Evolutionary conservation across 2,329 filamentous ascomycete species (phyloP).

Genomic region (Triangularia verruculosa): DNA sequence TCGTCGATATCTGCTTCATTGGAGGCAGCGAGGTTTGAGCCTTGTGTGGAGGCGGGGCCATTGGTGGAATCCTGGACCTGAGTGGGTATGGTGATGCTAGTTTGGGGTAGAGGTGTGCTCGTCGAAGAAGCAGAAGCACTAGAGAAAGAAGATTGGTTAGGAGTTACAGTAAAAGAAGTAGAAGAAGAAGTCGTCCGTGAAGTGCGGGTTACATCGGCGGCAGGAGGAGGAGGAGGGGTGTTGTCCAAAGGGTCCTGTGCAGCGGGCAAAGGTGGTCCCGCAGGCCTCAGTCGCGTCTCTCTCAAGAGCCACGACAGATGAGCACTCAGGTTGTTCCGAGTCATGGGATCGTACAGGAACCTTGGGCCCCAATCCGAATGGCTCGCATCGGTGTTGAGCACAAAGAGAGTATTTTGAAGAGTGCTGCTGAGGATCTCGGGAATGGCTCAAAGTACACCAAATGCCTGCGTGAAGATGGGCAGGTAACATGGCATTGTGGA

Average conservation of each 20-base stretch:
- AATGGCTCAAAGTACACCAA: neutral
- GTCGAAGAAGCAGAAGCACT: neutral
- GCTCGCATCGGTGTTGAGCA: slow-evolving; percentile 4
- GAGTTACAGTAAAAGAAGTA: neutral
- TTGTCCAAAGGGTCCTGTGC: slow-evolving; percentile 28
- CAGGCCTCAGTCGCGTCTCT: slow-evolving; percentile 41
- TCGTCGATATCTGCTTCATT: slow-evolving; percentile 18
- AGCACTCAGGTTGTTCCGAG: slow-evolving; percentile 58
- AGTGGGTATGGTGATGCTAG: neutral
- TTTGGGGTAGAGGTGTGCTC: neutral
- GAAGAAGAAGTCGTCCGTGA: neutral
- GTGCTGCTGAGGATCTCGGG: neutral
- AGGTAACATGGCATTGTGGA: neutral
- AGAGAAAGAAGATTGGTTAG: neutral
- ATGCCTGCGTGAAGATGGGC: neutral
- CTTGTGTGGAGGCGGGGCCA: neutral
- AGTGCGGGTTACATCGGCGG: neutral
- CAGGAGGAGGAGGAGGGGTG: neutral
- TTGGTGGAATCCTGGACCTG: neutral
- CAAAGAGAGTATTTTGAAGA: neutral
- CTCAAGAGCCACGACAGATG: slow-evolving; percentile 57
- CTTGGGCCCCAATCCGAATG: slow-evolving; percentile 1
- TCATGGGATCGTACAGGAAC: slow-evolving; percentile 48
- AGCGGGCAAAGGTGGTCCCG: slow-evolving; percentile 38
- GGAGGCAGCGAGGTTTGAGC: neutral